These are phyloP conservation scores for Mortierella sp. DNA, from an alignment of 371 early-diverging fungal species.

Conservation along the genomic window DNA sequence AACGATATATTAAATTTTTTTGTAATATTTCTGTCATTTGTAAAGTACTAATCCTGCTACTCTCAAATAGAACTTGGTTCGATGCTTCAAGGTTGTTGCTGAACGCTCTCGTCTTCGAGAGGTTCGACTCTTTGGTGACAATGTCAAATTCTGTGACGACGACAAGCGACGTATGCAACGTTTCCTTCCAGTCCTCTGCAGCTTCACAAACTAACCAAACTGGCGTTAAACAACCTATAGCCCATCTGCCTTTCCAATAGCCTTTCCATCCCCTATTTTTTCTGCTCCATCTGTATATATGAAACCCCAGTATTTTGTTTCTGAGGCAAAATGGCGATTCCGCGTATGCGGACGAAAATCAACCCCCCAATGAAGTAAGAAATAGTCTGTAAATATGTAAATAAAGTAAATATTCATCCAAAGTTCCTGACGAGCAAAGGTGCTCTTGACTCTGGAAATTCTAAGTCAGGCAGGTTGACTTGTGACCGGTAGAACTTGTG, in stretches of 20 bases:
- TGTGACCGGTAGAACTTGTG: too few species aligned
- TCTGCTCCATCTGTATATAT: conserved; percentile 7
- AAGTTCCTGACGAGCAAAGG: neutral
- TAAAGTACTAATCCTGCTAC: neutral
- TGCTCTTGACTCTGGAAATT: neutral
- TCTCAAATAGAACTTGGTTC: conserved; percentile 39
- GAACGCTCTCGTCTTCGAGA: conserved; percentile 51
- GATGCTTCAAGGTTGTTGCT: conserved; percentile 48
- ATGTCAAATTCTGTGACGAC: conserved; percentile 56
- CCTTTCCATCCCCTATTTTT: neutral
- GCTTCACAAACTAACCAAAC: conserved; percentile 34
- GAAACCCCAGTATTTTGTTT: neutral
- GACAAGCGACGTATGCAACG: conserved; percentile 57
- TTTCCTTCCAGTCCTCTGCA: conserved; percentile 48
- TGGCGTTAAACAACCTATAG: too few species aligned
- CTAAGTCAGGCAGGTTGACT: too few species aligned
- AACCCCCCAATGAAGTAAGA: neutral
- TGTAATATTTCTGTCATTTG: neutral
- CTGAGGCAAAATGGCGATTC: neutral
- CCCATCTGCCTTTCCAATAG: neutral
- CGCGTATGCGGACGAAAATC: neutral
- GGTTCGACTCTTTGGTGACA: conserved; percentile 51
- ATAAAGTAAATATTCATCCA: neutral
- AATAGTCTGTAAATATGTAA: conserved; percentile 8
- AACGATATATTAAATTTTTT: neutral